Conservation (phyloP, 2,329 filamentous ascomycete genomes). For the Xylaria sp. region DNA sequence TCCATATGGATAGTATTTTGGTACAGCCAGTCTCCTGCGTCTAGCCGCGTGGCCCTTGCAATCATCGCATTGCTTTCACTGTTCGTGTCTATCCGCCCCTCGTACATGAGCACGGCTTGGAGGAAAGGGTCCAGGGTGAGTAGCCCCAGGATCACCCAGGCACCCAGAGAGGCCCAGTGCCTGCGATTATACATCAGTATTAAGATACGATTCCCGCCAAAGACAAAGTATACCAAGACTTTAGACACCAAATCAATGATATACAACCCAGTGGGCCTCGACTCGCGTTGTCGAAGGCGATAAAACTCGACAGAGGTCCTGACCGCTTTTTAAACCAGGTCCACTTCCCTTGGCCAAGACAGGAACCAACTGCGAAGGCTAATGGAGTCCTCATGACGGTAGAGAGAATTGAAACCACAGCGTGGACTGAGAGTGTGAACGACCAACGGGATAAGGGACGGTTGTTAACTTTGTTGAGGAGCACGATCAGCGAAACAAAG, state of each 20-base stretch:
- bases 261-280: slow-evolving; percentile 11
- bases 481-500: slow-evolving; percentile 1
- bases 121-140: slow-evolving; percentile 11
- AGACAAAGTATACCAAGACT: slow-evolving; percentile 1
- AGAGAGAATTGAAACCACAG: slow-evolving; percentile 8
- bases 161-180: slow-evolving; percentile 7
- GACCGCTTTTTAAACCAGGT: slow-evolving; percentile 9
- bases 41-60: neutral
- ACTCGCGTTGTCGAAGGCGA: slow-evolving; percentile 13
- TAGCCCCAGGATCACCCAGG: slow-evolving; percentile 8
- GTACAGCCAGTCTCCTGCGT: neutral
- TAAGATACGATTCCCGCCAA: too few species aligned
- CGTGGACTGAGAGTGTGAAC: slow-evolving; percentile 6
- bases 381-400: slow-evolving; percentile 2
- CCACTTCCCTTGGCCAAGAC: slow-evolving; percentile 17
- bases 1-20: too few species aligned
- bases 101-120: slow-evolving; percentile 10
- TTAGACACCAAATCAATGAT: slow-evolving; percentile 10
- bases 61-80: neutral
- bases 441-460: slow-evolving; percentile 3
- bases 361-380: slow-evolving; percentile 10
- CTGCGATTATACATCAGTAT: neutral
- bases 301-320: slow-evolving; percentile 6
- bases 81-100: neutral
- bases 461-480: slow-evolving; percentile 2